Evolutionary conservation across 177 flowering plant genomes (phyloP), one percentile per base, ranked within the genome.

Genomic region (Vitis hybrid): DNA sequence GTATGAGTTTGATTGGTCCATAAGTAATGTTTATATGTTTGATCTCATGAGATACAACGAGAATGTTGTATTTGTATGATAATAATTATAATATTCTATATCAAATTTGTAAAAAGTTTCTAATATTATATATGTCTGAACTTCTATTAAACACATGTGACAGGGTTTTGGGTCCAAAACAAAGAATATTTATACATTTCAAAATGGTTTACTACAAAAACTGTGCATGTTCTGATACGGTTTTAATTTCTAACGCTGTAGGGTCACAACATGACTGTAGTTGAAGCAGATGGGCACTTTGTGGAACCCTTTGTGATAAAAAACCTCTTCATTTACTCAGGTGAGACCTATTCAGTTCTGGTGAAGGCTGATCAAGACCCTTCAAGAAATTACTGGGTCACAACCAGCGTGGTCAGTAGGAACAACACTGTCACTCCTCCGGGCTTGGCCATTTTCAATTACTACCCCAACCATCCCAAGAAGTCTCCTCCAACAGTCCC

Each of bases 241-340:
- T 4, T 34, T 34, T 4, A 34, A 34, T 34, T 34, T 34, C 0
- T 34, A 4, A 34, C 15, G 13, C 12, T 61, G 32, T 82, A 88
- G 95, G 93, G 93, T 1, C 98, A 94, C 65, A 89, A 91, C 65
- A 80, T 94, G 97, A 92, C 95, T 1, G 88, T 94, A 3, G 97
- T 94, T 3, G 97, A 91, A 78, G 86, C 97, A 1, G 98, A 94
- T 60, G 98, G 98, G 2, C 89, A 92, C 73, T 79, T 84, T 63
- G 95, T 91, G 0, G 93, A 92, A 69, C 98, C 98, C 14, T 83
- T 92, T 62, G 81, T 79, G 12, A 82, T 88, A 0, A 73, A 92
- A 58, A 89, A 85, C 71, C 74, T 94, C 9, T 84, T 84, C 74
- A 84, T 94, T 3, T 94, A 91, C 86, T 92, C 98, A 0, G 98